Evolutionary conservation across 2,329 filamentous ascomycete species (phyloP).

Genomic region (Cordyceps cicadae): DNA sequence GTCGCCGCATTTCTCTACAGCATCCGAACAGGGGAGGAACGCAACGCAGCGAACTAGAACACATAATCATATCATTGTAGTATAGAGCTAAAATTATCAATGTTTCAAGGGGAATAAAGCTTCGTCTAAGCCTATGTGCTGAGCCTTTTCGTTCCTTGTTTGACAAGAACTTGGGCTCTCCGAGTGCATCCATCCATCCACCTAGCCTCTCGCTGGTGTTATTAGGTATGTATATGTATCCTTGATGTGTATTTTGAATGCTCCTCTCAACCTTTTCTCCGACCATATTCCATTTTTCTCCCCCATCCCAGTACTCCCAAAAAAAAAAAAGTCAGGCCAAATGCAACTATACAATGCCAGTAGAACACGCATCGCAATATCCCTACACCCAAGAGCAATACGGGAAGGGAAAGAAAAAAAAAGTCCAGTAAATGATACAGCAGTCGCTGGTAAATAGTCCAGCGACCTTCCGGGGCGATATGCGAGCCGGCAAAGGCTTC

Average conservation of each 20-base stretch:
- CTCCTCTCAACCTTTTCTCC: neutral
- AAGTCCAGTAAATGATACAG: neutral
- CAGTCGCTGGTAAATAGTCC: neutral
- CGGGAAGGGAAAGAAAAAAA: neutral
- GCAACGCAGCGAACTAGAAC: neutral
- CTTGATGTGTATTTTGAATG: neutral
- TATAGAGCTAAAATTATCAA: neutral
- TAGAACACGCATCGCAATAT: neutral
- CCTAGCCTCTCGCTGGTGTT: neutral
- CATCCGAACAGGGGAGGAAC: too few species aligned
- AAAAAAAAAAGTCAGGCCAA: neutral
- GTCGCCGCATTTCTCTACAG: too few species aligned
- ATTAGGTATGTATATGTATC: neutral
- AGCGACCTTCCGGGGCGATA: neutral
- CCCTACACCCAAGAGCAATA: neutral
- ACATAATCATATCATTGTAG: neutral
- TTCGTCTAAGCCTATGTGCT: neutral
- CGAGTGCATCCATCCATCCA: neutral
- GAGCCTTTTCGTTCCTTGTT: neutral
- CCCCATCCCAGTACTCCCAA: neutral
- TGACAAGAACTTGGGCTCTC: neutral
- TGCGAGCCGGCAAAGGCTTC: neutral
- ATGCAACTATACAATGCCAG: neutral
- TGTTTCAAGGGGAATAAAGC: neutral
- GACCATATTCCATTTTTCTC: neutral